Base-by-base conservation (phyloP, 306 rosid genomes). In the Abrus precatorius region DNA sequence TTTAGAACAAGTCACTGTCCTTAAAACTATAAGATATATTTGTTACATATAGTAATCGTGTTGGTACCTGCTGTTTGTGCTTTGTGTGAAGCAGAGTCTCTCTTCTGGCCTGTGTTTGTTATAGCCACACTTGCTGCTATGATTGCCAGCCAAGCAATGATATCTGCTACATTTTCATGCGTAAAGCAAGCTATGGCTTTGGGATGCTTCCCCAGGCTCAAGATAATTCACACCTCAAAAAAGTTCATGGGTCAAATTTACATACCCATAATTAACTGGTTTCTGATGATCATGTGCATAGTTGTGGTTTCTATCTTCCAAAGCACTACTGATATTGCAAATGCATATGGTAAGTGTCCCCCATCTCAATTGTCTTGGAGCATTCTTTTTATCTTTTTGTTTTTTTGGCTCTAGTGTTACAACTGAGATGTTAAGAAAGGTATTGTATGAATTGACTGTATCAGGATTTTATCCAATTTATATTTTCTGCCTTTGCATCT, bases 71-170 rank as follows among this genome's bases (percentile, higher is more conserved):
- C 56, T 53, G 54, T 72, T 65, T 70, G 62, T 75, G 57, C 75
- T 79, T 68, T 80, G 73, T 78, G 82, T 79, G 83, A 77, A 87
- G 55, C 96, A 95, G 99, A 67, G n/a, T 60, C 82, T 79, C 88
- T 95, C 76, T 95, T 95, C 88, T 95, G 99, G 98, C 99, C 99
- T 11, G 91, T 95, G 86, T 86, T 95, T 62, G 93, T 90, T 82
- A 62, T 90, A 75, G 99, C 99, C 61, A 88, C 99, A 62, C 91
- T 95, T 66, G 99, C 97, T 67, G 98, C 98, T 43, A 93, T 95
- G 97, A 91, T 95, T 91, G 99, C 99, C 45, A 95, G 98, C 90
- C 99, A 95, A 89, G 98, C 99, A 47, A 95, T 95, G 98, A 95
- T 95, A 85, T 95, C 98, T 50, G 99, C 99, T 76, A 95, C 99